Evolutionary conservation across 805 yeast genomes (phyloP).

Genomic region (Candida jianshihensis): DNA sequence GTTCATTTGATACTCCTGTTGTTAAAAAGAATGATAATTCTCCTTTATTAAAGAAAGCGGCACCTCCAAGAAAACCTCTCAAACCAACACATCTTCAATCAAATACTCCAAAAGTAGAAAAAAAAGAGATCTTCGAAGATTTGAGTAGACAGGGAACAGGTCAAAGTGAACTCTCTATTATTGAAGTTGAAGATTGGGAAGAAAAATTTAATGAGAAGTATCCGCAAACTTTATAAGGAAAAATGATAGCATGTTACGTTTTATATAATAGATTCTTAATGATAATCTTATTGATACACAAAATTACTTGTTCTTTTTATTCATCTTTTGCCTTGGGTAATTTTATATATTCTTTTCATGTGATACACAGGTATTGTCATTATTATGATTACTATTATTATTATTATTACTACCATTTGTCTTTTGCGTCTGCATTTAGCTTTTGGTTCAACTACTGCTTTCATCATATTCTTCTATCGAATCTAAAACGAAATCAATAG

Average conservation of each 20-base stretch:
- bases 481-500: slow-evolving; percentile 76
- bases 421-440: neutral
- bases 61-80: slow-evolving; percentile 58
- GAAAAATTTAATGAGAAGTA: slow-evolving; percentile 48
- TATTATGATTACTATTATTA: neutral
- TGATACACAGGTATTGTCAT: too few relatives aligned
- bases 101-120: slow-evolving; percentile 1
- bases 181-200: slow-evolving; percentile 55
- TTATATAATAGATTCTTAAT: too few relatives aligned
- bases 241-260: too few relatives aligned
- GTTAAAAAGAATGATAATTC: slow-evolving; percentile 5
- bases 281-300: too few relatives aligned
- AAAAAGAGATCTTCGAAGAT: neutral
- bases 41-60: slow-evolving; percentile 16
- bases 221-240: slow-evolving; percentile 53
- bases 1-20: neutral
- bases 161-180: slow-evolving; percentile 35
- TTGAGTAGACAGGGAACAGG: slow-evolving; percentile 2
- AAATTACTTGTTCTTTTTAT: too few relatives aligned
- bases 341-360: too few relatives aligned
- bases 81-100: slow-evolving; percentile 52
- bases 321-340: too few relatives aligned
- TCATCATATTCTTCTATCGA: slow-evolving; percentile 64
- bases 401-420: neutral
- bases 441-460: slow-evolving; percentile 14